Conservation (phyloP, 345 rosid genomes). For the Erysimum cheiranthoides region DNA sequence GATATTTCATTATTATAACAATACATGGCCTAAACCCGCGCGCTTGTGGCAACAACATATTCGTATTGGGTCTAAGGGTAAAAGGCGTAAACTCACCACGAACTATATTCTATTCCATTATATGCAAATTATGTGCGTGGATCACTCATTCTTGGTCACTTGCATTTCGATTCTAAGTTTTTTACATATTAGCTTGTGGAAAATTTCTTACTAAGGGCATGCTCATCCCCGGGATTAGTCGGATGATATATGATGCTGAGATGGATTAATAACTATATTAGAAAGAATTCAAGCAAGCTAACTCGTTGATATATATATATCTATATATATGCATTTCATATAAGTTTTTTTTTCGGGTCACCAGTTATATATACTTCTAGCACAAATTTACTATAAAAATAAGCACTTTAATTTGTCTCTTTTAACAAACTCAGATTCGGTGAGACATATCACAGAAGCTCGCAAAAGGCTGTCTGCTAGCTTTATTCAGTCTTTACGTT, state of each 20-base stretch:
- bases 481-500: conserved; percentile 44
- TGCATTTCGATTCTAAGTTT: not conserved
- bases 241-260: conserved; percentile 5
- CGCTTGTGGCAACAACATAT: not conserved
- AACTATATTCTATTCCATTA: not conserved
- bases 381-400: conserved; percentile 16
- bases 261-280: not conserved
- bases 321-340: not conserved
- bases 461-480: conserved; percentile 46
- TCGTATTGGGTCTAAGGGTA: not conserved
- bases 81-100: not conserved
- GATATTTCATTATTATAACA: not conserved
- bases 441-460: conserved; percentile 41
- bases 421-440: conserved; percentile 44
- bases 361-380: conserved; percentile 21
- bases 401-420: conserved; percentile 23
- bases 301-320: not conserved
- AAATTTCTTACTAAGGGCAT: not conserved
- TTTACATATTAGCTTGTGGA: not conserved
- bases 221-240: not conserved
- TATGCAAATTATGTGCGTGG: not conserved
- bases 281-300: not conserved
- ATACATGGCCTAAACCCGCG: conserved; percentile 6
- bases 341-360: conserved; percentile 1
- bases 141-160: not conserved